phyloP scores from a whole-genome alignment of 2,329 filamentous ascomycete species.

The Fusarium solani-melongenae region DNA sequence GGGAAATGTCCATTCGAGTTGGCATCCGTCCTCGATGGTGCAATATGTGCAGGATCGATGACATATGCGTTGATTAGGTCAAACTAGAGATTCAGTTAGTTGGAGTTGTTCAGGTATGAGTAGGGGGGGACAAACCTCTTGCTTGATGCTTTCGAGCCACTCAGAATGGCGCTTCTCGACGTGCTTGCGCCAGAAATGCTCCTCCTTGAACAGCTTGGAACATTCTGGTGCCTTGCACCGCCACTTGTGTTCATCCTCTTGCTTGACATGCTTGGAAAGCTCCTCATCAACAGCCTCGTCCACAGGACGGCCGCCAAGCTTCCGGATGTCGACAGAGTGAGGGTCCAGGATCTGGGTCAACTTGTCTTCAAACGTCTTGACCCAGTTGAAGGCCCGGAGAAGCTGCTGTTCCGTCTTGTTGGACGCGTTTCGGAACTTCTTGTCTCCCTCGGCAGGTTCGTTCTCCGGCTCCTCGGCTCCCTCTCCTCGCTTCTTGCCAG shows the following conservation, averaged over 20 bases:
- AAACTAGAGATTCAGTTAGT: constrained; percentile 65
- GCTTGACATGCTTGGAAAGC: constrained; percentile 87
- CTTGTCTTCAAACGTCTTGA: constrained; percentile 98
- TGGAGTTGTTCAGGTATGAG: neutral
- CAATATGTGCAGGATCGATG: constrained; percentile 92
- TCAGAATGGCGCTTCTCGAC: constrained; percentile 95
- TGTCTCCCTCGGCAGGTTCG: constrained; percentile 65
- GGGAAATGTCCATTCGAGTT: constrained; percentile 98
- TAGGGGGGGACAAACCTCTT: constrained; percentile 74
- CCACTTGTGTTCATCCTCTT: constrained; percentile 97
- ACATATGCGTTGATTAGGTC: constrained; percentile 94
- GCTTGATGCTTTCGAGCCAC: constrained; percentile 82
- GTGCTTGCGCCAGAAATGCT: constrained; percentile 97
- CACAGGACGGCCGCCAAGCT: constrained; percentile 87
- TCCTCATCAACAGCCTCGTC: constrained; percentile 92
- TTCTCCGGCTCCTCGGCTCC: constrained; percentile 71
- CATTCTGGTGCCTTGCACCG: constrained; percentile 97
- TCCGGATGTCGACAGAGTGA: constrained; percentile 85
- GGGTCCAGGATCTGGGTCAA: constrained; percentile 92
- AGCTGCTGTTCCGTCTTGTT: constrained; percentile 91
- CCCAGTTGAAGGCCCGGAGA: constrained; percentile 97
- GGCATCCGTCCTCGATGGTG: constrained; percentile 90
- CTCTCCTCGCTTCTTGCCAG: constrained; percentile 79
- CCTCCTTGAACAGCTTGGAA: constrained; percentile 95
- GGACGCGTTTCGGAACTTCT: constrained; percentile 75